These are phyloP conservation scores for Taphrina wiesneri DNA, from an alignment of 1,139 yeast species.

Conservation along the genomic window DNA sequence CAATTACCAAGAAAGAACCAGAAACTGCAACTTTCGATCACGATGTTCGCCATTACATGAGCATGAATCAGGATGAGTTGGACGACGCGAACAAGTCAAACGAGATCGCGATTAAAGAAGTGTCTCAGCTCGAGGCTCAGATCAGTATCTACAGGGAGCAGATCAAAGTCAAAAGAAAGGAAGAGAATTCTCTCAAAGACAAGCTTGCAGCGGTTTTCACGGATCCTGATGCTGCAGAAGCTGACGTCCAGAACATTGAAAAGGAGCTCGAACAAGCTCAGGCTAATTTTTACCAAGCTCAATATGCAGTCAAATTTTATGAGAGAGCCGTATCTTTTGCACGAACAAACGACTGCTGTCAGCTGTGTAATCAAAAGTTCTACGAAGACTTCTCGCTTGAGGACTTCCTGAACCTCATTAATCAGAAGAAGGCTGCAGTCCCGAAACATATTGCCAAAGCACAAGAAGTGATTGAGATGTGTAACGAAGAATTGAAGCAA, in stretches of 20 bases:
- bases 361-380: constrained; percentile 37
- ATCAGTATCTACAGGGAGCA: constrained; percentile 28
- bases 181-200: constrained; percentile 9
- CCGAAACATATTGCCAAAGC: constrained; percentile 15
- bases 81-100: constrained; percentile 8
- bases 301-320: constrained; percentile 36
- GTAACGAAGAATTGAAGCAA: background rate
- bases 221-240: constrained; percentile 34
- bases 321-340: constrained; percentile 36
- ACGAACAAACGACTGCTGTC: constrained; percentile 33
- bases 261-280: constrained; percentile 26
- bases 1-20: constrained; percentile 1
- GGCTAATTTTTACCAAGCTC: constrained; percentile 31
- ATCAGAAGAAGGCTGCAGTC: constrained; percentile 2
- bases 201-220: constrained; percentile 33
- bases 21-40: background rate
- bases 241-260: constrained; percentile 17
- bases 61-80: constrained; percentile 1
- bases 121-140: constrained; percentile 37
- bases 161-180: constrained; percentile 7
- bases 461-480: constrained; percentile 4
- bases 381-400: constrained; percentile 18
- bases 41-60: background rate
- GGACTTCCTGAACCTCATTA: background rate
- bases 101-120: constrained; percentile 29